Conservation (phyloP, 177 flowering plant genomes). For the Telopea speciosissima region DNA sequence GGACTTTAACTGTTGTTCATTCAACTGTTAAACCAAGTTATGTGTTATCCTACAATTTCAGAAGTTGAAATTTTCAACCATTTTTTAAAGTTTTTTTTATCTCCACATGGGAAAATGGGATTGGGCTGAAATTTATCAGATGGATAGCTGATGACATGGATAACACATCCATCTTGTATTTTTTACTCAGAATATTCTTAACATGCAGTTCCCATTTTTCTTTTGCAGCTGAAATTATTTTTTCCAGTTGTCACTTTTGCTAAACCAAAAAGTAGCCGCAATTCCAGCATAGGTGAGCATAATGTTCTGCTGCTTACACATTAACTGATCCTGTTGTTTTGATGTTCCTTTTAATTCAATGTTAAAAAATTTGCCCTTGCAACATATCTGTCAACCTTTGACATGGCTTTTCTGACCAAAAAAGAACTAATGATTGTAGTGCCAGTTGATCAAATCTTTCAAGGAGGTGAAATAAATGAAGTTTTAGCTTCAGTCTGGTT, state of each 20-base stretch:
- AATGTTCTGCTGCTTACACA: conserved; percentile 1
- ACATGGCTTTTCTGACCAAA: neutral
- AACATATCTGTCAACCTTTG: neutral
- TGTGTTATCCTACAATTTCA: too few relatives aligned
- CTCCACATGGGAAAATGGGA: too few relatives aligned
- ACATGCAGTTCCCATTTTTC: conserved; percentile 4
- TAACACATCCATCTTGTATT: too few relatives aligned
- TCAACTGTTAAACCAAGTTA: too few relatives aligned
- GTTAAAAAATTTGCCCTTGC: neutral
- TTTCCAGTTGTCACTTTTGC: conserved; percentile 92
- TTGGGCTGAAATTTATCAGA: too few relatives aligned
- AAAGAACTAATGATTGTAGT: neutral
- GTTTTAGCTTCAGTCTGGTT: too few relatives aligned
- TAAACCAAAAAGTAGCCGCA: conserved; percentile 98
- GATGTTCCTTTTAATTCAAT: neutral
- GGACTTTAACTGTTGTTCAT: too few relatives aligned
- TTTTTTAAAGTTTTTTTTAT: too few relatives aligned
- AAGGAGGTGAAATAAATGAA: neutral
- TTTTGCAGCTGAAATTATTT: conserved; percentile 84
- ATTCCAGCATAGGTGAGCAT: conserved; percentile 89
- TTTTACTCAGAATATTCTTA: neutral
- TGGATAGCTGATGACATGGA: too few relatives aligned
- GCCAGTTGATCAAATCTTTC: neutral
- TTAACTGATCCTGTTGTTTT: neutral
- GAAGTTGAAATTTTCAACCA: too few relatives aligned